A percentile compares a stretch with the other conserved stretches of the same genome.
These are phyloP conservation scores for Aspergillus unguis DNA, from an alignment of 2,329 filamentous ascomycete species.

Conservation along the genomic window DNA sequence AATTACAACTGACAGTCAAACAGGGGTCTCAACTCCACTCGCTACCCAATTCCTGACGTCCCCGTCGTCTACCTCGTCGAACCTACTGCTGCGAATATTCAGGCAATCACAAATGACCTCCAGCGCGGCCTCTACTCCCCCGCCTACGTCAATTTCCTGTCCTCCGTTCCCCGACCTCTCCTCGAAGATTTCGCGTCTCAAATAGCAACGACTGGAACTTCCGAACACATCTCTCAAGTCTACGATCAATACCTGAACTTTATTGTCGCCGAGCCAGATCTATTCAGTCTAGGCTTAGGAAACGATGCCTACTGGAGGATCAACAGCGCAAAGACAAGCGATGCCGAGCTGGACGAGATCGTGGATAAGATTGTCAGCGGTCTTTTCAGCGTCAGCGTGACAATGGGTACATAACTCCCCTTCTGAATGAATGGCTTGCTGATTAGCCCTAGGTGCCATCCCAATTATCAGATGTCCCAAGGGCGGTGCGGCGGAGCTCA, in stretches of 20 bases:
- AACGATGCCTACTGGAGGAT: constrained; percentile 95
- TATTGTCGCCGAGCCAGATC: constrained; percentile 88
- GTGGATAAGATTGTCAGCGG: constrained; percentile 92
- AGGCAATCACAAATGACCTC: constrained; percentile 79
- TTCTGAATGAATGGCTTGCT: neutral
- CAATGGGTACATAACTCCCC: constrained; percentile 68
- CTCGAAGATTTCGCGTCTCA: constrained; percentile 93
- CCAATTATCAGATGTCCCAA: constrained; percentile 95
- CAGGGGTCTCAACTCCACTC: constrained; percentile 74
- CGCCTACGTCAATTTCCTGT: constrained; percentile 95
- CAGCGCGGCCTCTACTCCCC: constrained; percentile 85
- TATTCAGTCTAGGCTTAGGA: constrained; percentile 91
- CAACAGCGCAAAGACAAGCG: constrained; percentile 86
- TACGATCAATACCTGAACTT: constrained; percentile 98
- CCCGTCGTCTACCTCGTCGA: constrained; percentile 96
- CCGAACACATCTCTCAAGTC: constrained; percentile 86
- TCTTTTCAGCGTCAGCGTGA: constrained; percentile 97
- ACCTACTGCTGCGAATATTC: constrained; percentile 74
- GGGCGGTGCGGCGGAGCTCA: constrained; percentile 87
- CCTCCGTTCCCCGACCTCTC: constrained; percentile 81
- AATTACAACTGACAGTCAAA: constrained; percentile 15
- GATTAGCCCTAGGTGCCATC: constrained; percentile 63
- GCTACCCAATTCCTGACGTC: constrained; percentile 92
- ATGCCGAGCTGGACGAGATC: constrained; percentile 81
- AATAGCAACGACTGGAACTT: constrained; percentile 77